A percentile compares a stretch with the other conserved stretches of the same genome.
phyloP scores from a whole-genome alignment of 441 rosid species.

The Omphalea diandra region DNA sequence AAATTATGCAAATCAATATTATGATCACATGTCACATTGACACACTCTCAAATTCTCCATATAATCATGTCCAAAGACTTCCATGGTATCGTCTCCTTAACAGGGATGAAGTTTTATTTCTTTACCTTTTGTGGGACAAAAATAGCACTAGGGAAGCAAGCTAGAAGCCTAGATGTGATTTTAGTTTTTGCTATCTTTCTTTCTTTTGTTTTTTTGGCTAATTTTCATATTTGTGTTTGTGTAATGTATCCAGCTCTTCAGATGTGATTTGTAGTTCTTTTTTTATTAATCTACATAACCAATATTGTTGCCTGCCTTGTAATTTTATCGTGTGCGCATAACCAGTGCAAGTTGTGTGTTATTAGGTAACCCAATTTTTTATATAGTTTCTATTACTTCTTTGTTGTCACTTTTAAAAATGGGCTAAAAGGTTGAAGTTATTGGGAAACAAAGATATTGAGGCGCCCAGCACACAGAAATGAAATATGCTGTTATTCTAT shows the following conservation, averaged over 20 bases:
- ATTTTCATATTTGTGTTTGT: background rate
- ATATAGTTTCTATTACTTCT: background rate
- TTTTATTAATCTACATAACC: background rate
- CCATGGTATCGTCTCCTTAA: background rate
- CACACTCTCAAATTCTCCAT: background rate
- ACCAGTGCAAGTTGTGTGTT: background rate
- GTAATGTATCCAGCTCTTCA: background rate
- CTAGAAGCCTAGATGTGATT: background rate
- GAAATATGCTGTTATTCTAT: background rate
- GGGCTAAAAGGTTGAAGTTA: background rate
- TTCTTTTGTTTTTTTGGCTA: background rate
- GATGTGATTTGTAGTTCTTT: slow-evolving; percentile 1
- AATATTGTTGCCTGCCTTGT: background rate
- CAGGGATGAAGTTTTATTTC: background rate
- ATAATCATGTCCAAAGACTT: background rate
- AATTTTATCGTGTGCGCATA: background rate
- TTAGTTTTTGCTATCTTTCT: background rate
- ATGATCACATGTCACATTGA: background rate
- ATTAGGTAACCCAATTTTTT: background rate
- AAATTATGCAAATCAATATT: background rate
- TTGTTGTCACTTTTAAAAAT: background rate
- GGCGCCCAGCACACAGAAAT: background rate
- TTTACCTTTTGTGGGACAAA: background rate
- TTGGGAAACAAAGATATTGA: background rate
- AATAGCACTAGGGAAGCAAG: background rate